Conservation (phyloP, 2,329 filamentous ascomycete genomes). For the Nemania diffusa region DNA sequence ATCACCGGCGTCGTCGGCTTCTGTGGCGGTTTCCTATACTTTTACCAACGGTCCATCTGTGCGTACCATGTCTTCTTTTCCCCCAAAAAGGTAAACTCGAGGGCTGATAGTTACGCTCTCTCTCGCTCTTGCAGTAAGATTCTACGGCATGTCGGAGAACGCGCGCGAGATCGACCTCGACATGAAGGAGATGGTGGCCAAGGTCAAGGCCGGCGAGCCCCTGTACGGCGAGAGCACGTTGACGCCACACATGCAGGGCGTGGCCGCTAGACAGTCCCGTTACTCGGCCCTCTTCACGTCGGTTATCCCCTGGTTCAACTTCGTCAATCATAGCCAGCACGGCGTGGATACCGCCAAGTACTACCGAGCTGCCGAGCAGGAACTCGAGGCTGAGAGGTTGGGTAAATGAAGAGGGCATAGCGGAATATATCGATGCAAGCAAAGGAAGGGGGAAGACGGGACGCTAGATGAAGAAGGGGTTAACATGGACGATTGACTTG, state of each 20-base stretch:
- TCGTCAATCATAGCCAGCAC: conserved; percentile 96
- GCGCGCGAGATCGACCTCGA: conserved; percentile 92
- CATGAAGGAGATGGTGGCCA: conserved; percentile 97
- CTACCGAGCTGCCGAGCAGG: conserved; percentile 92
- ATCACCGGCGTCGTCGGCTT: conserved; percentile 77
- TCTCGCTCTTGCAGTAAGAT: conserved; percentile 74
- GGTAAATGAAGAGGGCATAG: conserved; percentile 32
- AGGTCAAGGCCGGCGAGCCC: conserved; percentile 91
- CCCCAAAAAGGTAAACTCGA: background rate
- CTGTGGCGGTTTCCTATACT: conserved; percentile 82
- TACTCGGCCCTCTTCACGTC: conserved; percentile 87
- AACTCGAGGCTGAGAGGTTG: conserved; percentile 81
- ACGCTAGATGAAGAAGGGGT: background rate
- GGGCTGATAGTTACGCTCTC: background rate
- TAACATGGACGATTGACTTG: background rate
- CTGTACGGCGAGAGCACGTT: conserved; percentile 85
- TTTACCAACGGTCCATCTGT: conserved; percentile 87
- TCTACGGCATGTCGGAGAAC: conserved; percentile 96
- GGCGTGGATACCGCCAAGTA: conserved; percentile 99
- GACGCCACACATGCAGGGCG: conserved; percentile 90
- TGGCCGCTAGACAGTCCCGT: conserved; percentile 90
- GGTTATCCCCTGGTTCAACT: conserved; percentile 95
- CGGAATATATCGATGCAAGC: background rate
- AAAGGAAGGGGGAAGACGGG: background rate
- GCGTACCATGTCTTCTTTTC: conserved; percentile 56